Base-by-base conservation (phyloP, 78 protist genomes). In the Capsaspora owczarzaki region DNA sequence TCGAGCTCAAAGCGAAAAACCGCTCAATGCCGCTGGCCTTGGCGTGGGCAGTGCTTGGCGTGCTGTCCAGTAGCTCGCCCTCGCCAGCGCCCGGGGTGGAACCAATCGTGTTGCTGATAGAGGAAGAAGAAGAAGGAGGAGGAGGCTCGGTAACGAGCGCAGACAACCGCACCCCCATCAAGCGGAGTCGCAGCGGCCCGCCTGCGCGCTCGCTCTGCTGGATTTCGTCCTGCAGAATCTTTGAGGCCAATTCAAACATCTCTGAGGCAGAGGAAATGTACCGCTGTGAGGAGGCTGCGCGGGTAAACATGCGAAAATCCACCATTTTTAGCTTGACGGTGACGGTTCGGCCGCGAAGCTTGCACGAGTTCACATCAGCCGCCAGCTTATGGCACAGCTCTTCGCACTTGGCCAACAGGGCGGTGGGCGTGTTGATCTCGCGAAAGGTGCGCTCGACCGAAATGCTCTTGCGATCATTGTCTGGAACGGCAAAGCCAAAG, bases 161-260 rank as follows among this genome's bases (percentile, higher is more conserved):
- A 53, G 78, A 25, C 76, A 76, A 44, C 29, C 87, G 81, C 29
- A 83, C 37, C 12, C 87, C 87, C 87, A 83, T 76, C 38, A 83
- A 56, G 6, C 87, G 82, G 35, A 83, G 68, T 29, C 23, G 23
- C 25, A 83, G 86, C 40, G 69, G 61, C 25, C 74, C 43, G 29
- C 46, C 2, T 2, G 46, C 46, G 31, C 44, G 74, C 35, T 2
- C 35, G 2, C 44, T 10, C 23, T 35, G 43, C 60, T 1, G 6
- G 43, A 42, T 37, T 41, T 76, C 87, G 1, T 19, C 31, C 43
- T 33, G 38, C 14, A 76, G 23, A 41, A 83, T 2, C 38, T 29
- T 23, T 3, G 27, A 1, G 6, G 87, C 81, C 20, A 44, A 69
- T 37, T 25, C 53, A 27, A 12, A 77, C n/a, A 83, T 31, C 37